Base-by-base conservation (phyloP, 1,284 basidiomycete genomes). In the Puccinia triticina region DNA sequence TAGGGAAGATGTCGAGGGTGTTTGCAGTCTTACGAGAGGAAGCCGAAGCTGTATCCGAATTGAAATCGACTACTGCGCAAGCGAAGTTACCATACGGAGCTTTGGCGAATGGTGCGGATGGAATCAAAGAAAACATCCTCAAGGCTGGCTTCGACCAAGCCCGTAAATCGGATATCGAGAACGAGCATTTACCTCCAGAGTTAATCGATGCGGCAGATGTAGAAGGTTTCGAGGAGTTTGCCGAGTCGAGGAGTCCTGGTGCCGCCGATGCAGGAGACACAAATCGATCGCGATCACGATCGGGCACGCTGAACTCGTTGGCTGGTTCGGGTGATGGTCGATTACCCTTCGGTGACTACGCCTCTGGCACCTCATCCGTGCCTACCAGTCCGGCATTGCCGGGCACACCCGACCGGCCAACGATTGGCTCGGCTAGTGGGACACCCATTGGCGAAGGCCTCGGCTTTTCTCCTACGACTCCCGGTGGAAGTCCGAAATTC, bases 111-210 rank as follows among this genome's bases (percentile, higher is more conserved):
- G 96, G 96, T 32, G 92, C 94, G 5, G 96, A 98, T 86, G 96
- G 94, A 29, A 96, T 99, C 88, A 98, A 94, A 88, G 94, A 98
- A 84, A 92, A 94, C 29, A 98, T 99, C 85, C 92, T 81, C 23
- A 48, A 71, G 34, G 79, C 91, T 84, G 93, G 92, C 84, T 99
- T 98, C 87, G 94, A 95, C 75, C 96, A 98, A 87, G 96, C 96
- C 32, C 94, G 96, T 84, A 96, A 96, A 89, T 95, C 94, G 59
- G 97, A 99, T 89, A 98, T 99, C 85, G 96, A 99, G 89, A 98
- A 99, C 89, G 96, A 99, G 88, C 92, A 94, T 67, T 89, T 98
- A 40, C 96, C 96, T 18, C 96, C 96, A 0, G 95, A 98, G 40
- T 91, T 99, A 34, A 93, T 96, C 86, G 95, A 98, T 86, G 93